These are phyloP conservation scores for Leptographium radiaticola DNA, from an alignment of 2,329 filamentous ascomycete genomes.

Conservation along the genomic window DNA sequence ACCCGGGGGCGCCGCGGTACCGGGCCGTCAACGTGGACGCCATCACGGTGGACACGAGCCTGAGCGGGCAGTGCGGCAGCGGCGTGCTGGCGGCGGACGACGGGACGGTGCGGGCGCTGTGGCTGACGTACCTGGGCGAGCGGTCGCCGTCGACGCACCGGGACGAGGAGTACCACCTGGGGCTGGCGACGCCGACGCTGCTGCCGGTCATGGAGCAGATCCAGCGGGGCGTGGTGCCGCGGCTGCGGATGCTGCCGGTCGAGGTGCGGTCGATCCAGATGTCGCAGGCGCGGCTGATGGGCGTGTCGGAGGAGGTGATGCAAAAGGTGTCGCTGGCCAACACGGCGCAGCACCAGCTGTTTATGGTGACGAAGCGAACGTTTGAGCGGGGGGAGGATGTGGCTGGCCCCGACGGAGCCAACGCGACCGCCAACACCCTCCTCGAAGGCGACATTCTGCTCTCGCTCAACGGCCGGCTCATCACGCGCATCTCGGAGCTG, in stretches of 20 bases:
- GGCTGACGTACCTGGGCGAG: conserved; percentile 94
- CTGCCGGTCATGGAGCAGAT: conserved; percentile 83
- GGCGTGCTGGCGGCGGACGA: conserved; percentile 84
- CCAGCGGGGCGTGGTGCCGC: conserved; percentile 63
- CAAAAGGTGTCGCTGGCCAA: conserved; percentile 79
- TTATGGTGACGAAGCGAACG: conserved; percentile 84
- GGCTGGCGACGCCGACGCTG: conserved; percentile 75
- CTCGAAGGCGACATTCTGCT: conserved; percentile 87
- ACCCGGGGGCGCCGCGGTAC: conserved; percentile 81
- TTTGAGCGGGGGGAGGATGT: conserved; percentile 37
- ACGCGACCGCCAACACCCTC: conserved; percentile 38
- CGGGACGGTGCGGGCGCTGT: conserved; percentile 85
- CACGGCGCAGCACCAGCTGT: conserved; percentile 85
- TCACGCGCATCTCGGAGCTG: conserved; percentile 84
- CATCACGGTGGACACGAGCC: conserved; percentile 87
- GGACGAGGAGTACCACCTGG: conserved; percentile 93
- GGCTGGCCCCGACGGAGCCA: conserved; percentile 10
- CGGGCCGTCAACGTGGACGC: conserved; percentile 92
- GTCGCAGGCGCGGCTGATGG: conserved; percentile 95
- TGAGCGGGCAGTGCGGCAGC: conserved; percentile 84
- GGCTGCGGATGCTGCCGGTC: conserved; percentile 80
- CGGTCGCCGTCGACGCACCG: conserved; percentile 64
- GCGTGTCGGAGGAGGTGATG: conserved; percentile 92
- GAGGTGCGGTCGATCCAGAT: conserved; percentile 94
- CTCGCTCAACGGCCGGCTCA: conserved; percentile 79